Base-by-base conservation (phyloP, 1,284 basidiomycete genomes). In the Cryptococcus sp. region DNA sequence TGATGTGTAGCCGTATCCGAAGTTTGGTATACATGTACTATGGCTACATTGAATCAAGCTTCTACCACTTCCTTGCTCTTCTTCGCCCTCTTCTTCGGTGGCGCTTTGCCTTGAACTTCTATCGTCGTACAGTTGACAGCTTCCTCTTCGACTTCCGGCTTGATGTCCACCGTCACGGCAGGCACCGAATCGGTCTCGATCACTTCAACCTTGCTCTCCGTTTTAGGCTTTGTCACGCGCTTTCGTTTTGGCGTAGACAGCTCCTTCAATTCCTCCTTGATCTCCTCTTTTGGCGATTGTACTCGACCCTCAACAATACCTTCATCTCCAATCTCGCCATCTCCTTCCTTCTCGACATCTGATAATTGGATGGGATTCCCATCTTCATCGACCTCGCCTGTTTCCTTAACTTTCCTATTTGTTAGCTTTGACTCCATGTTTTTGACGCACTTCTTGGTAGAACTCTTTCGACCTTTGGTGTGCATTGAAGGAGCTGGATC, bases 361-460 rank as follows among this genome's bases (percentile, higher is more conserved):
- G 64, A 25, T 13, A 70, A 43, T 34, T 71, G 64, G 5, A 76
- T 62, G 0, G 76, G 74, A 39, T 72, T 69, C 13, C 75, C 75
- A 44, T 75, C 73, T 37, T 74, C 72, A 46, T 78, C 74, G 14
- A 72, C 64, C 3, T 68, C 73, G 0, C 76, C 76, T 0, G 77
- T 77, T 18, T 76, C 74, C 14, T 78, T 69, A n/a, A 54, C 54
- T 48, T 69, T 69, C 55, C 63, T 63, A 41, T 10, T 7, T 10
- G 40, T 59, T 49, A 59, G 53, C 46, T 9, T 23, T 24, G 7
- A 7, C 32, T 25, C 21, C 44, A 41, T 3, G 28, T 13, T 1
- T 19, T 4, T 1, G 13, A 51, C 57, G 34, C 25, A 67, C 63
- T 66, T 67, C 52, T 70, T 70, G 36, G 64, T 37, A 47, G 56